Evolutionary conservation across 495 filamentous ascomycete genomes (phyloP), one percentile per base, ranked within the genome.

Genomic region (Hamigera avellanea): DNA sequence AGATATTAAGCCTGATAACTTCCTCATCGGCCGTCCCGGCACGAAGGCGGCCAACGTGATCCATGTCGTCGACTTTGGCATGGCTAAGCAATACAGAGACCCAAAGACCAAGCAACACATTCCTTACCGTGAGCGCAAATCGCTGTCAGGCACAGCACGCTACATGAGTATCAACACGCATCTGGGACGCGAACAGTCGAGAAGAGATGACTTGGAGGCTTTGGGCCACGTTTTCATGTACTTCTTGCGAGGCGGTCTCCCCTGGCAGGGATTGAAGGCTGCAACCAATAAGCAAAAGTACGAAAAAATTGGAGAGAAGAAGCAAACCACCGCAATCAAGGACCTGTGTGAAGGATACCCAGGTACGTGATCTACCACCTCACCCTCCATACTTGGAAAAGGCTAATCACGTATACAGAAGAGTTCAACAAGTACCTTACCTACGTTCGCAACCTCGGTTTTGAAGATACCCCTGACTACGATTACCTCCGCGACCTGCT

Each of bases 161-260:
- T 99, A 99, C 59, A 99, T 99, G 91, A 91, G 83, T 64, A 99
- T 99, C 72, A 99, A 99, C 59, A 99, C 91, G 42, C 91, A 99
- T 72, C 55, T 99, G 49, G 91, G 91, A 19, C 74, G 91, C 26
- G 91, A 99, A 50, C 91, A 99, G 61, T 96, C 91, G 33, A 79
- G 91, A 57, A 70, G 91, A 66, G 91, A 99, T 56, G 91, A 99
- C 60, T 63, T 99, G 35, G 91, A 99, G 57, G 91, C 91, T 0
- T 61, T 99, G 14, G 91, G 91, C 13, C 91, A 99, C 53, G 91
- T 99, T 17, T 99, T 99, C 68, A 89, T 99, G 83, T 99, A 99
- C 67, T 99, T 99, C 67, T 67, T 99, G 43, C 70, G 93, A 33
- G 91, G 91, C 40, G 93, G 93, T 36, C 71, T 99, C 40, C 91